These are phyloP conservation scores for Saitoella complicata DNA, from an alignment of 805 yeast genomes.

Conservation along the genomic window DNA sequence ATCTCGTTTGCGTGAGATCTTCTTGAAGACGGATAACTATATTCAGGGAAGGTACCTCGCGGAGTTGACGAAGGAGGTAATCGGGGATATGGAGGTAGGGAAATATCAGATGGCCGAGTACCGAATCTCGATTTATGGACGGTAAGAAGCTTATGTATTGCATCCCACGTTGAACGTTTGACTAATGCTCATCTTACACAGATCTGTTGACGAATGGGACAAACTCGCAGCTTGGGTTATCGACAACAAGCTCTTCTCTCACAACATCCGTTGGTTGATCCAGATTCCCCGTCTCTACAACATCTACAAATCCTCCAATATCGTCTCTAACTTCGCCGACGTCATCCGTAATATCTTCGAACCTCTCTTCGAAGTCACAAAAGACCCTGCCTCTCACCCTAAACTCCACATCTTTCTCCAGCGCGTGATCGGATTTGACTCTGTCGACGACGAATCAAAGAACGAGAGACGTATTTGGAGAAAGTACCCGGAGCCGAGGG, in stretches of 20 bases:
- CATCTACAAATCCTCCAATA: slow-evolving; percentile 61
- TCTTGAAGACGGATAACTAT: slow-evolving; percentile 86
- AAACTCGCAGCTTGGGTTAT: slow-evolving; percentile 88
- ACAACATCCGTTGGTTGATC: slow-evolving; percentile 91
- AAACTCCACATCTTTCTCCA: slow-evolving; percentile 75
- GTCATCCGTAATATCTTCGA: slow-evolving; percentile 62
- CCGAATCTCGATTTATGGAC: slow-evolving; percentile 86
- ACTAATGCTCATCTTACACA: too few species aligned
- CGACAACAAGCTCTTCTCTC: slow-evolving; percentile 78
- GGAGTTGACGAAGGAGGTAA: slow-evolving; percentile 76
- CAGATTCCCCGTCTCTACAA: slow-evolving; percentile 92
- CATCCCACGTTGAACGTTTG: too few species aligned
- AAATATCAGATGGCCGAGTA: slow-evolving; percentile 97
- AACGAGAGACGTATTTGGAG: slow-evolving; percentile 66
- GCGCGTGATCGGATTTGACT: slow-evolving; percentile 93
- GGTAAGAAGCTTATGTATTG: slow-evolving; percentile 26
- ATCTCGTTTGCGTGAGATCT: slow-evolving; percentile 90
- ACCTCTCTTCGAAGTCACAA: slow-evolving; percentile 82
- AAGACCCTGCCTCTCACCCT: slow-evolving; percentile 77
- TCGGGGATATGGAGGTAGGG: slow-evolving; percentile 83
- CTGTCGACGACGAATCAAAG: slow-evolving; percentile 96
- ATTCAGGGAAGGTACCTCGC: slow-evolving; percentile 81
- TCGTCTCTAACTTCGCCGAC: slow-evolving; percentile 57
- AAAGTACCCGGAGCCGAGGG: slow-evolving; percentile 69
- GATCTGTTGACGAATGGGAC: slow-evolving; percentile 69